A percentile compares a stretch with the other conserved stretches of the same genome.
Conservation (phyloP, 495 filamentous ascomycete species). For the Penicillium cosmopolitanum region DNA sequence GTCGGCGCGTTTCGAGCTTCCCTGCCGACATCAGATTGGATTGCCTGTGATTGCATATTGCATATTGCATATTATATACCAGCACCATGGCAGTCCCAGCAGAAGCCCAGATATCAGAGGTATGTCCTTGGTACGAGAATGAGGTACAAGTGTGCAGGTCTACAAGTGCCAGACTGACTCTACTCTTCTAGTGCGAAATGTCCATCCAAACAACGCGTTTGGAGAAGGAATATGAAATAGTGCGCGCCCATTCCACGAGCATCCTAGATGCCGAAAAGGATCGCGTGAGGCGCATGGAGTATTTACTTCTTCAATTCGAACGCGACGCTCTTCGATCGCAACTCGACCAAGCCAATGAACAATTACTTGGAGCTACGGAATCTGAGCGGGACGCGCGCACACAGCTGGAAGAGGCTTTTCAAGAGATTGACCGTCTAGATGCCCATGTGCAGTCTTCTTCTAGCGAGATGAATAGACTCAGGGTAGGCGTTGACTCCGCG, state of each 20-base stretch:
- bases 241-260: constrained; percentile 57
- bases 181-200: constrained; percentile 40
- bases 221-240: constrained; percentile 69
- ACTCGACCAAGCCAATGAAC: constrained; percentile 58
- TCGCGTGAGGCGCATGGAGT: constrained; percentile 65
- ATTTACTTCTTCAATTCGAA: constrained; percentile 71
- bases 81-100: constrained; percentile 24
- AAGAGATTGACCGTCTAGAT: constrained; percentile 59
- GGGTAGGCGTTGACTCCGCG: constrained; percentile 50
- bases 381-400: constrained; percentile 57
- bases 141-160: too few relatives aligned
- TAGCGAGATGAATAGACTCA: constrained; percentile 67
- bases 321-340: constrained; percentile 65
- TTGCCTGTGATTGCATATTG: not conserved
- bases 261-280: constrained; percentile 69
- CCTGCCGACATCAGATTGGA: not conserved
- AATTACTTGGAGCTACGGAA: constrained; percentile 49
- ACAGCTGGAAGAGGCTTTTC: constrained; percentile 59
- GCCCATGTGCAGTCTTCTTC: constrained; percentile 57
- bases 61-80: not conserved
- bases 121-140: constrained; percentile 17
- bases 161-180: not conserved
- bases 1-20: constrained; percentile 15
- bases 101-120: constrained; percentile 28
- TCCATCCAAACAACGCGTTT: constrained; percentile 52